Base-by-base conservation (phyloP, 306 rosid species). In the Sophora flavescens region DNA sequence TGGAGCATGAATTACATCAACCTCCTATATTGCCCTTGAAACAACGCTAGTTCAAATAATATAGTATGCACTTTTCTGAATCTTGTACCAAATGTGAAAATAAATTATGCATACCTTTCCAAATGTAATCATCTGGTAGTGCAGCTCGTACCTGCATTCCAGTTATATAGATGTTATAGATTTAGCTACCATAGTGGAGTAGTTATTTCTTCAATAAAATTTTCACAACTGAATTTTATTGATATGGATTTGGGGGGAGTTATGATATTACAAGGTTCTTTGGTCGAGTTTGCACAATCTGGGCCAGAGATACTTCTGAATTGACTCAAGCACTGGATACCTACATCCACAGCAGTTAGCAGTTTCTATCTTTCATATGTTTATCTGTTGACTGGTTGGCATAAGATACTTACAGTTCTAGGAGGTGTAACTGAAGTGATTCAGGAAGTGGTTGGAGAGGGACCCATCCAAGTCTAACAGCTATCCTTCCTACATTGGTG, bases 241-340 rank as follows among this genome's bases (percentile, higher is more conserved):
- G 56, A 68, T 38, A 32, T 52, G 36, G 52, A 44, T 63, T 82
- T 54, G 8, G 42, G 64, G 68, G 68, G 69, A 47, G 74, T 50
- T 59, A 38, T 66, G 84, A 60, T 63, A 67, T 85, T 95, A 95
- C 97, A 95, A 84, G 56, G 97, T 95, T 78, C 82, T 86, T 75
- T 95, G 99, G 75, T 95, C 97, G 8, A 95, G 92, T 73, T 95
- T 92, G 95, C 99, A 95, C 82, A 95, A 76, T 86, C 99, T 89
- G 82, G 99, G 97, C 97, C 99, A 95, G 2, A 95, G 93, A 83
- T 90, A 95, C 82, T 95, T 95, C 82, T 95, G 99, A 76, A 95
- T 68, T 53, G 97, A 42, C 78, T 95, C 99, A 85, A 92, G 89
- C 82, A 92, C 67, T 45, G 99, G 99, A 78, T 95, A 95, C 90